Evolutionary conservation across 306 rosid species (phyloP), one percentile per base, ranked within the genome.

Genomic region (Pachyrhizus erosus): DNA sequence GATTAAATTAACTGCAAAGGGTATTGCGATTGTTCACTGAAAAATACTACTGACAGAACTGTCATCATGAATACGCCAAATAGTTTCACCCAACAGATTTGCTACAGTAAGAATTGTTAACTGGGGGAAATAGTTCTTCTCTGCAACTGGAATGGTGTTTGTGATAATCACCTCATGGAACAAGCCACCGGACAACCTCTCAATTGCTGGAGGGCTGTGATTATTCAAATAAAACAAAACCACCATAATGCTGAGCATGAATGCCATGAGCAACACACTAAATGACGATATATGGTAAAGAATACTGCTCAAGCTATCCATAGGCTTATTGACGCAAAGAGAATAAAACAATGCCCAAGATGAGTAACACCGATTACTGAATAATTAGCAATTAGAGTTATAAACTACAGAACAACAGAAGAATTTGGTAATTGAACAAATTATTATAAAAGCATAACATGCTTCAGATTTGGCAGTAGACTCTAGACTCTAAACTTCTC

Each of bases 81-180:
- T 94, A 42, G 98, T 94, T 90, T 94, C 98, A 52, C 97, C 98
- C 93, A 94, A 85, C 74, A 94, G 71, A 77, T 92, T 94, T 73
- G 98, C 98, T 26, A 94, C 98, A 33, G 97, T 89, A 76, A 94
- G 98, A 61, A 94, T 91, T 13, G 98, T 94, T 87, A 94, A 89
- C 84, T 94, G 97, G 8, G 98, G 97, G 84, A 94, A 94, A 84
- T 87, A 90, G 86, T 90, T 94, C 87, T 93, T 68, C 85, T 91
- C 97, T 37, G 89, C 85, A 69, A 90, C 88, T 0, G 98, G 98
- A 45, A 94, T 89, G 57, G 98, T 92, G 88, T 94, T 94, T 9
- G 98, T 94, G 13, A 89, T 84, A 76, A 94, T 94, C 88, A 94
- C 98, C 87, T 94, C 98, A 76, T 94, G 97, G 85, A 94, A 94